These are phyloP conservation scores for Hydrangea macrophylla DNA, from an alignment of 148 eudicot species.

Conservation along the genomic window DNA sequence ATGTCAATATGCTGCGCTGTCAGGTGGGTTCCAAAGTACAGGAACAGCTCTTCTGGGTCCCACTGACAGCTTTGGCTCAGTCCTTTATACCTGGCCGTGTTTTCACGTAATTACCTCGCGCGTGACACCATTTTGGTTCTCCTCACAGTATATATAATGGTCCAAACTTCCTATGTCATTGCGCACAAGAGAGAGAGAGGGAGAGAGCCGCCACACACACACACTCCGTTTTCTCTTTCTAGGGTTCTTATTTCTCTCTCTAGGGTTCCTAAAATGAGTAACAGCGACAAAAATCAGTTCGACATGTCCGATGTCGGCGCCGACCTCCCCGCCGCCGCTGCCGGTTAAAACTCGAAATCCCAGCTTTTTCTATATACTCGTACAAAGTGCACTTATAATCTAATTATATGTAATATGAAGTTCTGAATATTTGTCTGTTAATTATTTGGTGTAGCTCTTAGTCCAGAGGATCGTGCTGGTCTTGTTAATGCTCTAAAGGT, in stretches of 20 bases:
- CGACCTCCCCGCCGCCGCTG: slow-evolving; percentile 81
- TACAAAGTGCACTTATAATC: background rate
- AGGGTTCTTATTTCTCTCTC: slow-evolving; percentile 9
- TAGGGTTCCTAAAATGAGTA: slow-evolving; percentile 41
- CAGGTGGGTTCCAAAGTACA: too few species aligned
- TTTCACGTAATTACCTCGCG: too few species aligned
- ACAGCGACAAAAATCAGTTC: slow-evolving; percentile 41
- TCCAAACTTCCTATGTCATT: background rate
- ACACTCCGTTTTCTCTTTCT: background rate
- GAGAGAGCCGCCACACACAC: background rate
- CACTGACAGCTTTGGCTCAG: too few species aligned
- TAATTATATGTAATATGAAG: background rate
- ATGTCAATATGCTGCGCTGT: too few species aligned
- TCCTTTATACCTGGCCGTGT: too few species aligned
- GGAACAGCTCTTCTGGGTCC: too few species aligned
- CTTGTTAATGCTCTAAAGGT: slow-evolving; percentile 88
- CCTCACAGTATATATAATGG: too few species aligned
- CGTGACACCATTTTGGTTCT: too few species aligned
- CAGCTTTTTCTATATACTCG: background rate
- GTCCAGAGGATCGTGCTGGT: slow-evolving; percentile 78
- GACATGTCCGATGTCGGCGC: slow-evolving; percentile 70
- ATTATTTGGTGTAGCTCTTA: slow-evolving; percentile 50
- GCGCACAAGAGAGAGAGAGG: background rate
- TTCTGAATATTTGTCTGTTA: slow-evolving; percentile 9
- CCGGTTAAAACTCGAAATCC: slow-evolving; percentile 31